These are phyloP conservation scores for Atkinsonella hypoxylon DNA, from an alignment of 2,329 filamentous ascomycete species.

Conservation along the genomic window DNA sequence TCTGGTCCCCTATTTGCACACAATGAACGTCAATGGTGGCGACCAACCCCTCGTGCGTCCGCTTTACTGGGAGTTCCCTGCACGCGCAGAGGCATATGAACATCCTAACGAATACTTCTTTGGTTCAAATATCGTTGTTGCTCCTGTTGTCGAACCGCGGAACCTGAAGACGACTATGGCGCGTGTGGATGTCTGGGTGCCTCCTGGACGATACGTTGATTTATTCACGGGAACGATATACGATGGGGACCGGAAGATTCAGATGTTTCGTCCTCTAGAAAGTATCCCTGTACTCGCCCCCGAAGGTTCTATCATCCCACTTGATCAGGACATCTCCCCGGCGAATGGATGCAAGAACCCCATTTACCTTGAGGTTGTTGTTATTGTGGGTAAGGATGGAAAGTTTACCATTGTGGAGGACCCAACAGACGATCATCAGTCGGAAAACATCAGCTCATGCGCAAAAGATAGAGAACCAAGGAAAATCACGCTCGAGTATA, in stretches of 20 bases:
- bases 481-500: not conserved
- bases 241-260: constrained; percentile 40
- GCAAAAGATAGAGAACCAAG: not conserved
- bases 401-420: constrained; percentile 4
- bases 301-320: constrained; percentile 5
- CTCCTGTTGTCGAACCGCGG: constrained; percentile 40
- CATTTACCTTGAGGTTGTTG: not conserved
- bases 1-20: constrained; percentile 47
- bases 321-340: not conserved
- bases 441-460: not conserved
- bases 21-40: constrained; percentile 36
- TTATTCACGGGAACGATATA: constrained; percentile 46
- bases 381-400: constrained; percentile 3
- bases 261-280: constrained; percentile 35
- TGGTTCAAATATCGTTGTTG: constrained; percentile 41
- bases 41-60: constrained; percentile 44
- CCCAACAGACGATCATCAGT: not conserved
- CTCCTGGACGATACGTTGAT: constrained; percentile 41
- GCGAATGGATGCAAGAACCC: constrained; percentile 5
- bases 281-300: constrained; percentile 31
- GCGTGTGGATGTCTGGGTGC: constrained; percentile 41
- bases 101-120: constrained; percentile 48
- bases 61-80: constrained; percentile 48
- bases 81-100: constrained; percentile 38
- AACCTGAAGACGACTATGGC: constrained; percentile 33